phyloP scores from a whole-genome alignment of 2,329 filamentous ascomycete genomes.

The Dothistroma septosporum region DNA sequence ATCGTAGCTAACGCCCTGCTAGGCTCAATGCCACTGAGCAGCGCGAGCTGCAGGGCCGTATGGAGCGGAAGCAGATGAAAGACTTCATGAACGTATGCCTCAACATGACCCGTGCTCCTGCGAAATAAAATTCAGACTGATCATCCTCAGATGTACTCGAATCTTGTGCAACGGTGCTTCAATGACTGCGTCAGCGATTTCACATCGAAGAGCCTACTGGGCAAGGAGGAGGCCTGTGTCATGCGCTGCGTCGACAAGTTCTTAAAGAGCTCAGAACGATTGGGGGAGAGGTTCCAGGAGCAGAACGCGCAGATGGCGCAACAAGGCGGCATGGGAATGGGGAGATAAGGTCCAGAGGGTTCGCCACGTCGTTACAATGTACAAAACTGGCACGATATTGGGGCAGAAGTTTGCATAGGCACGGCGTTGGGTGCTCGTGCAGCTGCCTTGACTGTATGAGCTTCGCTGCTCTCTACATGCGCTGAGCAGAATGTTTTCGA shows the following conservation, averaged over 20 bases:
- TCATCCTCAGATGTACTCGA: constrained; percentile 59
- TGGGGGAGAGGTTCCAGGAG: constrained; percentile 86
- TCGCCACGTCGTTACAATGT: constrained; percentile 6
- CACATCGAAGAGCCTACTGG: constrained; percentile 88
- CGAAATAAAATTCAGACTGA: background rate
- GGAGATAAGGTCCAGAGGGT: constrained; percentile 15
- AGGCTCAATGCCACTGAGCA: constrained; percentile 76
- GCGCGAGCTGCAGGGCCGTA: constrained; percentile 86
- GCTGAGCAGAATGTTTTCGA: background rate
- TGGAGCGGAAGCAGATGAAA: constrained; percentile 98
- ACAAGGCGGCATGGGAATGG: constrained; percentile 44
- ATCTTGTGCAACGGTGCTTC: constrained; percentile 85
- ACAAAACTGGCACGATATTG: constrained; percentile 11
- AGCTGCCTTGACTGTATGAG: background rate
- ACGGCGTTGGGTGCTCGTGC: constrained; percentile 1
- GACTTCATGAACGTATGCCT: constrained; percentile 88
- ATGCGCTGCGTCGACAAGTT: constrained; percentile 95
- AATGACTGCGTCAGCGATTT: constrained; percentile 97
- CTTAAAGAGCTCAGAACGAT: constrained; percentile 82
- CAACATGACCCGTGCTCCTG: background rate
- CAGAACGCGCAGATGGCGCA: constrained; percentile 66
- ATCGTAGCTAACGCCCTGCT: constrained; percentile 14
- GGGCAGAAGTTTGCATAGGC: background rate
- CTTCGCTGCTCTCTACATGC: constrained; percentile 15
- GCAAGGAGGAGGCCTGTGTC: constrained; percentile 86